These are phyloP conservation scores for Cyberlindnera nakhonratchasimensis DNA, from an alignment of 805 yeast species.

Conservation along the genomic window DNA sequence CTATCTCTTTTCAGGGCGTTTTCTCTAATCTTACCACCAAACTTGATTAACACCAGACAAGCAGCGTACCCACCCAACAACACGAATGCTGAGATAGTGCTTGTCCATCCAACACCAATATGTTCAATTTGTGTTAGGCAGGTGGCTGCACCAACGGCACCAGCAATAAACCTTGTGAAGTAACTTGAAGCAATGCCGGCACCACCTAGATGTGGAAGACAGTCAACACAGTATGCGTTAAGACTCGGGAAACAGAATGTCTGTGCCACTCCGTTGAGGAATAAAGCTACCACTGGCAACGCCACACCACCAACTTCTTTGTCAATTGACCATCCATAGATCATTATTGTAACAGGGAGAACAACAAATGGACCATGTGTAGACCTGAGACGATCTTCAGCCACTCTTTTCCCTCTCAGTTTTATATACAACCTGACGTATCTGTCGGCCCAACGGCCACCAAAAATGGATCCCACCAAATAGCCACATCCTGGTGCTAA, in stretches of 20 bases:
- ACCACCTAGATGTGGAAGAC: constrained; percentile 49
- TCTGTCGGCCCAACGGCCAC: constrained; percentile 50
- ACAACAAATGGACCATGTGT: constrained; percentile 35
- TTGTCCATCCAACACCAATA: constrained; percentile 55
- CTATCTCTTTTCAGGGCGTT: constrained; percentile 3
- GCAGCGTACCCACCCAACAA: constrained; percentile 17
- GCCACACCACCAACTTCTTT: constrained; percentile 53
- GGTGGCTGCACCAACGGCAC: constrained; percentile 49
- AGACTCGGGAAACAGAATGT: constrained; percentile 48
- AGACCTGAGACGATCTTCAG: constrained; percentile 50
- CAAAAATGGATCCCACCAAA: constrained; percentile 44
- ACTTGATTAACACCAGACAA: constrained; percentile 2
- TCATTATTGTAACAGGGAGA: constrained; percentile 41
- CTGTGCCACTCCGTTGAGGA: constrained; percentile 46
- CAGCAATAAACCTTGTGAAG: constrained; percentile 45
- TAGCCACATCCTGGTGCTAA: constrained; percentile 55
- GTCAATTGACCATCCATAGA: constrained; percentile 31
- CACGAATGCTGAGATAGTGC: constrained; percentile 42
- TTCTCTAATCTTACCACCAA: constrained; percentile 3
- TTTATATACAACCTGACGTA: constrained; percentile 41
- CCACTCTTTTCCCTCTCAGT: constrained; percentile 37
- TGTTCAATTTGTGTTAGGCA: constrained; percentile 41
- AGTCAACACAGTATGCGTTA: constrained; percentile 56
- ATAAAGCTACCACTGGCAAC: constrained; percentile 47
- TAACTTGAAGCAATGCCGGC: constrained; percentile 55